Evolutionary conservation across 1,139 yeast species (phyloP).

Genomic region (Yamadazyma epiphylla): DNA sequence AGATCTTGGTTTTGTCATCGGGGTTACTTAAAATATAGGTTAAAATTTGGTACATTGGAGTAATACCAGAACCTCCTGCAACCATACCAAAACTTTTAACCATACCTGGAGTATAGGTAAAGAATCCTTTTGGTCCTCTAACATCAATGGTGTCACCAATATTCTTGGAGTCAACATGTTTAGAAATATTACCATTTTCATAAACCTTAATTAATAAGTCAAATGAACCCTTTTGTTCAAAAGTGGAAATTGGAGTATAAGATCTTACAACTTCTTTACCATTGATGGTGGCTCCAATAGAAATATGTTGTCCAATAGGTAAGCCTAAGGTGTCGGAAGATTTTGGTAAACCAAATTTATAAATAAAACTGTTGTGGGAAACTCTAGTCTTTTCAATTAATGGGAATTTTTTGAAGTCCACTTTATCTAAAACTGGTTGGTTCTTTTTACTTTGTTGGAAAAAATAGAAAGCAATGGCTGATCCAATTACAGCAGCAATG

Average conservation of each 20-base stretch:
- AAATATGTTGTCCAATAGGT: conserved; percentile 93
- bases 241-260: conserved; percentile 90
- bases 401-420: conserved; percentile 76
- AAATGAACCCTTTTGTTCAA: conserved; percentile 80
- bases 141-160: conserved; percentile 44
- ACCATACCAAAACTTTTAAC: conserved; percentile 76
- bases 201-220: conserved; percentile 91
- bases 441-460: conserved; percentile 34
- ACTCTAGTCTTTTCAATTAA: conserved; percentile 74
- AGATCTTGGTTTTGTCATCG: conserved; percentile 78
- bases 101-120: conserved; percentile 79
- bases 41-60: conserved; percentile 87
- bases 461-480: conserved; percentile 36
- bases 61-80: conserved; percentile 97
- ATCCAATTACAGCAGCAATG: conserved; percentile 37
- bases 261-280: conserved; percentile 88
- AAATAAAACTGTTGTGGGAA: conserved; percentile 80
- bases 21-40: conserved; percentile 70
- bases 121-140: conserved; percentile 93
- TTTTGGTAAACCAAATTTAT: conserved; percentile 80
- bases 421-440: conserved; percentile 58
- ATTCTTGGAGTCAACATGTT: conserved; percentile 61
- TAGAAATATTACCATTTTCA: conserved; percentile 86
- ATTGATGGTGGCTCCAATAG: conserved; percentile 58
- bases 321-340: conserved; percentile 75